Conservation (phyloP, 306 rosid species). For the Cicer bijugum region DNA sequence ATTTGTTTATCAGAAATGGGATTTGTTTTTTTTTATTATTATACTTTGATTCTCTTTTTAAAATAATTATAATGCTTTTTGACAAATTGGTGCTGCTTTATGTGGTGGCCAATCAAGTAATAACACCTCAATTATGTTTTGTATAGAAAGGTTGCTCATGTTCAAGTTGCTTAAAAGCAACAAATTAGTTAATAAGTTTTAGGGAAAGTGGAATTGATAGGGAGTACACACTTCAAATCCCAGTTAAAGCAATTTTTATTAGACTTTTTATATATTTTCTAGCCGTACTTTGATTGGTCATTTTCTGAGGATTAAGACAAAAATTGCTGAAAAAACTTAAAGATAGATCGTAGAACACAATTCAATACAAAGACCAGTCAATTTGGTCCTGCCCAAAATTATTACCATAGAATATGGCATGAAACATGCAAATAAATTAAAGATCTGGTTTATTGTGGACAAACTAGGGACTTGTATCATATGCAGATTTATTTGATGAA, state of each 20-base stretch:
- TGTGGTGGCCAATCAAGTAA: slow-evolving; percentile 43
- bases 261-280: too few relatives aligned
- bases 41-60: slow-evolving; percentile 35
- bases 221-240: too few relatives aligned
- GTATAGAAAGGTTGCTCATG: not conserved
- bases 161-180: not conserved
- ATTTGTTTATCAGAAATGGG: not conserved
- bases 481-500: too few relatives aligned
- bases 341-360: not conserved
- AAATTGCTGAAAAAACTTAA: too few relatives aligned
- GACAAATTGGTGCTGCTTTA: slow-evolving; percentile 43
- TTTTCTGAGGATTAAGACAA: too few relatives aligned
- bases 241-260: too few relatives aligned
- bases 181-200: not conserved
- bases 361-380: slow-evolving; percentile 5
- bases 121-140: slow-evolving; percentile 35
- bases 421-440: too few relatives aligned
- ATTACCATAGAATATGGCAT: not conserved
- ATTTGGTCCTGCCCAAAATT: not conserved
- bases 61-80: slow-evolving; percentile 33
- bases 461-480: slow-evolving; percentile 1
- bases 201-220: too few relatives aligned
- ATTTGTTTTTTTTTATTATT: slow-evolving; percentile 5
- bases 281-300: too few relatives aligned
- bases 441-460: slow-evolving; percentile 19